Conservation (phyloP, 2,329 filamentous ascomycete species). For the Teratosphaeria pseudoeucalypti region DNA sequence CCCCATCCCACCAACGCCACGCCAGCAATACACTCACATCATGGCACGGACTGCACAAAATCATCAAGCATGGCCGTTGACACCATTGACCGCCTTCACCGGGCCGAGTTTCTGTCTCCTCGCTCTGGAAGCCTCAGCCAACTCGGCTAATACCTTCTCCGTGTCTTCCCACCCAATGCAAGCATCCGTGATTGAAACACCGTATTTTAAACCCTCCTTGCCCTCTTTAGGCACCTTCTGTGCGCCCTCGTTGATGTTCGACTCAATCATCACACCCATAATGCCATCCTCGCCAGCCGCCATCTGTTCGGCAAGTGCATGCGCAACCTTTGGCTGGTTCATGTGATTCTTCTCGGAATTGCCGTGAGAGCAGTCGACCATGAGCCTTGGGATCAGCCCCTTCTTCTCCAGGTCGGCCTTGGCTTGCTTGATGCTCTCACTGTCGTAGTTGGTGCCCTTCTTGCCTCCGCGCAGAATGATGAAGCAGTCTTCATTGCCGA, state of each 20-base stretch:
- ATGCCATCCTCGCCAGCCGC: constrained; percentile 72
- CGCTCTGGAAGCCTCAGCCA: constrained; percentile 71
- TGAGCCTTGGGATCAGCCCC: constrained; percentile 62
- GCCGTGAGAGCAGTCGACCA: constrained; percentile 97
- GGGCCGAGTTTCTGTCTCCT: constrained; percentile 45
- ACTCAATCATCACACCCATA: constrained; percentile 99
- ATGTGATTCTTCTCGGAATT: constrained; percentile 81
- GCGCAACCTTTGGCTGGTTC: constrained; percentile 92
- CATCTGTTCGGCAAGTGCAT: constrained; percentile 72
- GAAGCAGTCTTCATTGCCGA: constrained; percentile 94
- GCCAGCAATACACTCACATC: neutral
- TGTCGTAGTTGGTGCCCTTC: constrained; percentile 88
- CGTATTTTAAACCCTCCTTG: constrained; percentile 75
- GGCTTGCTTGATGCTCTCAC: constrained; percentile 70
- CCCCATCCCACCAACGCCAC: neutral
- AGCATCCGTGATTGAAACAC: constrained; percentile 93
- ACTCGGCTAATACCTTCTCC: constrained; percentile 60
- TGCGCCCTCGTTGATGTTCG: constrained; percentile 84
- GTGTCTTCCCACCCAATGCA: constrained; percentile 95
- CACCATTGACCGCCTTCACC: constrained; percentile 7
- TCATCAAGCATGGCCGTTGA: constrained; percentile 11
- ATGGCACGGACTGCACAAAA: neutral
- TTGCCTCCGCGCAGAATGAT: constrained; percentile 89
- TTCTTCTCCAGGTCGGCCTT: constrained; percentile 69
- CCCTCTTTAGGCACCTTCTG: constrained; percentile 89